Evolutionary conservation across 768 basidiomycete genomes (phyloP).

Genomic region (Termitomyces titanicus): DNA sequence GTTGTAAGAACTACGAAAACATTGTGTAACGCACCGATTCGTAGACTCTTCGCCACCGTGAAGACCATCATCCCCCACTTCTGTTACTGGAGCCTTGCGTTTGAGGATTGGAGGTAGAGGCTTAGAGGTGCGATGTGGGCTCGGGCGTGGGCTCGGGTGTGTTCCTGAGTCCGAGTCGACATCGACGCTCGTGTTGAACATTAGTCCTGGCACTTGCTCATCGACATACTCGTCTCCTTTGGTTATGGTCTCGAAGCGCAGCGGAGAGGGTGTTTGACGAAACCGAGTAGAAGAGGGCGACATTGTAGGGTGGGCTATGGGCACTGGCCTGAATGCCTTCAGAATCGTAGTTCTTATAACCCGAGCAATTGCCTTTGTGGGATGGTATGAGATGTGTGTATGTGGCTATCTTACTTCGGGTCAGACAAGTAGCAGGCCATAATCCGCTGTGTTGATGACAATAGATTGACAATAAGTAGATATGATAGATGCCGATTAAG

Average conservation of each 20-base stretch:
- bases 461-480: too few species aligned
- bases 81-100: background rate
- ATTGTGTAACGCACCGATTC: background rate
- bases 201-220: background rate
- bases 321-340: background rate
- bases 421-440: background rate
- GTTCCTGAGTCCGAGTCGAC: background rate
- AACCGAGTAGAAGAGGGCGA: background rate
- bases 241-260: background rate
- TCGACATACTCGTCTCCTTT: background rate
- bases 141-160: background rate
- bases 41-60: background rate
- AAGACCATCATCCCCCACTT: background rate
- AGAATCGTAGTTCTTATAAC: background rate
- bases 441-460: background rate
- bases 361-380: background rate
- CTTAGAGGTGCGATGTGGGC: slow-evolving; percentile 2
- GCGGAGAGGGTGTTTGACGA: background rate
- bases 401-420: background rate
- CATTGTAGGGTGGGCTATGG: background rate
- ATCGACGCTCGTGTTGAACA: background rate
- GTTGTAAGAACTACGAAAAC: background rate
- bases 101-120: slow-evolving; percentile 9
- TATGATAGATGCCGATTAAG: background rate
- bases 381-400: background rate